These are phyloP conservation scores for Coriolopsis trogii DNA, from an alignment of 1,284 basidiomycete species.

Conservation along the genomic window DNA sequence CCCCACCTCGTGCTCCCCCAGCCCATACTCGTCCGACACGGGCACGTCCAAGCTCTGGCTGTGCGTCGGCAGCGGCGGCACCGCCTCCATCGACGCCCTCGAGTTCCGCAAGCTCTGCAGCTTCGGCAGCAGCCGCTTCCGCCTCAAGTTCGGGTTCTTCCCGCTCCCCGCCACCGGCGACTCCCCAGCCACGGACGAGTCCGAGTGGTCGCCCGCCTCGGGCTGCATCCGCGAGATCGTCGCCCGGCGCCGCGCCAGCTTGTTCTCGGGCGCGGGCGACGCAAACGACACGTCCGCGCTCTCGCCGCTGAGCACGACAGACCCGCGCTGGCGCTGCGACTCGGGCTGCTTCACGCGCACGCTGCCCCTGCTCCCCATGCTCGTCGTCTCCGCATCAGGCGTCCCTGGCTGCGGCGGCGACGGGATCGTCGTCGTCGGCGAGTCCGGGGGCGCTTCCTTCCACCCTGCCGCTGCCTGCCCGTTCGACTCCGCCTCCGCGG, in stretches of 20 bases:
- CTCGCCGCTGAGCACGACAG: slow-evolving; percentile 43
- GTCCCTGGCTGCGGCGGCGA: slow-evolving; percentile 47
- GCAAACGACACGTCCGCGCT: slow-evolving; percentile 23
- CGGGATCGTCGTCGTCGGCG: slow-evolving; percentile 43
- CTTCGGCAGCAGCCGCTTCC: slow-evolving; percentile 50
- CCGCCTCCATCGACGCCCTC: slow-evolving; percentile 33
- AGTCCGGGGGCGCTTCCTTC: slow-evolving; percentile 42
- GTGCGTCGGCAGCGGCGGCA: slow-evolving; percentile 34
- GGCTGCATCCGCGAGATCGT: slow-evolving; percentile 35
- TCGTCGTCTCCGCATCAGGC: slow-evolving; percentile 34
- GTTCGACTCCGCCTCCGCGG: too few species aligned
- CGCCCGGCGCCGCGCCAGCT: slow-evolving; percentile 37
- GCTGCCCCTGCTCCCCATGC: slow-evolving; percentile 21
- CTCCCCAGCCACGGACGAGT: slow-evolving; percentile 51
- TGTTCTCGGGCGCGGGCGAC: slow-evolving; percentile 31
- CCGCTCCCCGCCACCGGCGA: slow-evolving; percentile 38
- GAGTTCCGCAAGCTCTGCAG: slow-evolving; percentile 50
- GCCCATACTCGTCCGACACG: slow-evolving; percentile 55
- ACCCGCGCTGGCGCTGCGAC: slow-evolving; percentile 34
- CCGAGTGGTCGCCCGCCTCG: slow-evolving; percentile 47
- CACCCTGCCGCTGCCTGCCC: slow-evolving; percentile 27
- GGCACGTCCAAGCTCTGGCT: slow-evolving; percentile 55
- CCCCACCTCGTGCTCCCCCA: too few species aligned
- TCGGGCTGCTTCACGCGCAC: slow-evolving; percentile 34
- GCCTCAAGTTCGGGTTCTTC: slow-evolving; percentile 43